Base-by-base conservation (phyloP, 225 moss, liverwort and hornwort genomes). In the Ulota crispa region DNA sequence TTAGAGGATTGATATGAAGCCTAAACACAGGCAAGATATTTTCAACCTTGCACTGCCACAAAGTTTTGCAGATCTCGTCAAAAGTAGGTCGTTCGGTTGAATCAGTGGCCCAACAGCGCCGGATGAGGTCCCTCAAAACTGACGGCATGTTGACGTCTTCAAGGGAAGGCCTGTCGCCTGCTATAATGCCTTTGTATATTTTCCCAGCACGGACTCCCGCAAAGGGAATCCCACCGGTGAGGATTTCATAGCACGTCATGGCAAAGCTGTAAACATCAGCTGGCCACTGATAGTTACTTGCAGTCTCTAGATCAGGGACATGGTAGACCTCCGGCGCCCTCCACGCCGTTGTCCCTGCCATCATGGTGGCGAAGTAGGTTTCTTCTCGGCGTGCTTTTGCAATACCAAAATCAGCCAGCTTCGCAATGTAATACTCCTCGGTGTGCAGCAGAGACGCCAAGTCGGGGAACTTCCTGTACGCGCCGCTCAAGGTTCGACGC, bases 201-300 rank as follows among this genome's bases (percentile, higher is more conserved):
- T 76, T 68, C 4, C 28, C 19, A 43, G 45, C 36, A 0, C 74
- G 70, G 2, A 86, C 23, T 10, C 34, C 86, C 6, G 84, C 76
- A 24, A 86, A 88, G 1, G 90, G 87, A 4, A 79, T 0, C 4
- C 8, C 21, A 0, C 90, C 90, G 0, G 82, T 90, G 23, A 90
- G 84, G 52, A 90, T 86, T 72, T 88, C 90, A 23, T 86, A 90
- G 73, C 82, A 84, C 5, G 82, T 88, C 87, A 90, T 88, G 0
- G 73, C 90, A 1, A 86, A 90, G 78, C 90, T 90, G 67, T 88
- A 90, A 18, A 90, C 88, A 77, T 90, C 90, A 1, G 90, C 88
- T 37, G 85, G 80, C 88, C 89, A 89, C 67, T 81, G 74, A 23
- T 90, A 86, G 70, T 64, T 62, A 0, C 56, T 30, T 2, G 76